phyloP scores from a whole-genome alignment of 75 land plant genomes.

The Selaginella moellendorffii region DNA sequence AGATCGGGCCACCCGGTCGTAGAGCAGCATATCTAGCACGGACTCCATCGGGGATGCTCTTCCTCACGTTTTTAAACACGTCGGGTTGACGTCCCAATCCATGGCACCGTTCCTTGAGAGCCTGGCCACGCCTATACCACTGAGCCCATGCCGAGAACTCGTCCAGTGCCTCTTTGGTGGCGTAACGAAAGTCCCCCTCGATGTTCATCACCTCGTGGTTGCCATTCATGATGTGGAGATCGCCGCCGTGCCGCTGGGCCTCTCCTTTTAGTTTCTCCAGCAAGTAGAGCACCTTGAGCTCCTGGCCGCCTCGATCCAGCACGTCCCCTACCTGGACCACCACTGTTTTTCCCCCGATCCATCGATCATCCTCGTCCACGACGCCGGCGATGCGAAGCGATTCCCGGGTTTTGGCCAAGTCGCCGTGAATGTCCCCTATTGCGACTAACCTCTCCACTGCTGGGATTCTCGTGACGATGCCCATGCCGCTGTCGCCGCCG shows the following conservation, averaged over 20 bases:
- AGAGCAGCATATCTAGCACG: constrained; percentile 76
- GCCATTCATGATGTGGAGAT: constrained; percentile 64
- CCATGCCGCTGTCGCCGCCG: neutral
- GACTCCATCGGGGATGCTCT: constrained; percentile 22
- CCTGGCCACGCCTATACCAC: constrained; percentile 50
- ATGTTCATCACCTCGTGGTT: constrained; percentile 98
- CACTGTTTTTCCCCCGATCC: constrained; percentile 69
- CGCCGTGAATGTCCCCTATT: constrained; percentile 93
- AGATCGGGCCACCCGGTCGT: constrained; percentile 56
- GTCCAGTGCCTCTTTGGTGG: constrained; percentile 28
- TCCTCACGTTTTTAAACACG: constrained; percentile 36
- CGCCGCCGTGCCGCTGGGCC: constrained; percentile 52
- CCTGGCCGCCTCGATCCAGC: constrained; percentile 84
- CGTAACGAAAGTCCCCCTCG: constrained; percentile 71
- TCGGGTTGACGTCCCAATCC: constrained; percentile 32
- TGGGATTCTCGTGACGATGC: constrained; percentile 34
- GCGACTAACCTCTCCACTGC: constrained; percentile 58
- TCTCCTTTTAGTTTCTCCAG: constrained; percentile 49
- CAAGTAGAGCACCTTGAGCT: constrained; percentile 64
- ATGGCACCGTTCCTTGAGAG: constrained; percentile 52
- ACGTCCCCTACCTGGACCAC: constrained; percentile 66
- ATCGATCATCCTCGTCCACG: constrained; percentile 30
- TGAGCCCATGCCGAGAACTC: constrained; percentile 64
- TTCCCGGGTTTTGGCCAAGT: constrained; percentile 45
- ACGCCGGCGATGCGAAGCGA: constrained; percentile 53